Evolutionary conservation across 441 rosid species (phyloP).

Genomic region (Gossypium gossypioides): DNA sequence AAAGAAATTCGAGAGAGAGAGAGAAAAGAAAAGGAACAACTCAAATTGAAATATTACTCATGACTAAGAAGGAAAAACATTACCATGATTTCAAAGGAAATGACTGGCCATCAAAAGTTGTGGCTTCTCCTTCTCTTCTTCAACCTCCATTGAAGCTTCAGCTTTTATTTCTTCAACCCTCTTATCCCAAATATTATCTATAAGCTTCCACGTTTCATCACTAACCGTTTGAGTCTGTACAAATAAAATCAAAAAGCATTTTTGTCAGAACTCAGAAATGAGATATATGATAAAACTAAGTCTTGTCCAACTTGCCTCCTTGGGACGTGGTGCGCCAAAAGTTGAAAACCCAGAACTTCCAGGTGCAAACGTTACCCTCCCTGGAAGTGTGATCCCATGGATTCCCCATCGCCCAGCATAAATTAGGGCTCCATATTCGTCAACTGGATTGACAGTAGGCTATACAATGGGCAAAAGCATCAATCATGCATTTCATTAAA

Average conservation of each 20-base stretch:
- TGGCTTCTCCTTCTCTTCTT: conserved; percentile 68
- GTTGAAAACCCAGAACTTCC: conserved; percentile 92
- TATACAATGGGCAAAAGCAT: conserved; percentile 24
- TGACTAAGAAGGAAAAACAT: not conserved
- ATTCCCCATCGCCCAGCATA: conserved; percentile 97
- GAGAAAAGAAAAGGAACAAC: not conserved
- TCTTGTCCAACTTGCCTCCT: conserved; percentile 41
- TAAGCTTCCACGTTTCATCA: conserved; percentile 83
- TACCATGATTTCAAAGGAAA: conserved; percentile 42
- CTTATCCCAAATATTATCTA: conserved; percentile 73
- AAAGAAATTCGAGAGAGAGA: not conserved
- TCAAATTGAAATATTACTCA: not conserved
- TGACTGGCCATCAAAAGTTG: conserved; percentile 82
- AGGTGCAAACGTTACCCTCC: conserved; percentile 89
- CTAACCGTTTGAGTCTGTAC: conserved; percentile 68
- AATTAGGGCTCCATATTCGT: conserved; percentile 78
- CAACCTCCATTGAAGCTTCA: conserved; percentile 51
- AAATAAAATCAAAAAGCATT: conserved; percentile 7
- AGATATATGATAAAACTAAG: not conserved
- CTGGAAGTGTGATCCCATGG: conserved; percentile 76
- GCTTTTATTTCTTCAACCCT: conserved; percentile 59
- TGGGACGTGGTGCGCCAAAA: conserved; percentile 88
- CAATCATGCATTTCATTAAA: not conserved
- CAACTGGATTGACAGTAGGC: conserved; percentile 61
- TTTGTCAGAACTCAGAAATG: conserved; percentile 7